Evolutionary conservation across 768 basidiomycete species (phyloP), one percentile per base, ranked within the genome.

Genomic region (Coprinopsis cinerea): DNA sequence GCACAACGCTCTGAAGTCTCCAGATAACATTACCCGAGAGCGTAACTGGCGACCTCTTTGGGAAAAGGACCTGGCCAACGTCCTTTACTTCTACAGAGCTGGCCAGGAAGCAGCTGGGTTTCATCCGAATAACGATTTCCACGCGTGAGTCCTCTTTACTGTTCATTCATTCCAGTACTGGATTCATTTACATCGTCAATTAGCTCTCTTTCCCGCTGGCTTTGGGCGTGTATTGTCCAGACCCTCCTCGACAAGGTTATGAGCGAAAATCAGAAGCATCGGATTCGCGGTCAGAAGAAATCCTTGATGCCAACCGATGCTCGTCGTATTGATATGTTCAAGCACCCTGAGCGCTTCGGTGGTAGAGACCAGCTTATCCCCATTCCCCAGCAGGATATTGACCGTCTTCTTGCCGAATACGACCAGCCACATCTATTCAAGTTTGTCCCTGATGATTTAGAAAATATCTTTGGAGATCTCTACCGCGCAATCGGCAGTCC

Each of bases 11-110:
- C 57, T 60, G 6, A 64, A 61, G 43, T 63, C 63, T 53, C 51
- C 54, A 0, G 59, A 59, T 14, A 65, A 67, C 26, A 67, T 67
- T 25, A 65, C 61, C 17, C 54, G 60, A 9, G 61, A 67, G 49
- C 58, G 60, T 0, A 40, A 11, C 1, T 65, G 64, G 65, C 55
- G 59, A 3, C 63, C 65, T 0, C 23, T 67, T 0, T 62, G 49
- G 42, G 57, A 61, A 18, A 61, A 61, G 35, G 64, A 64, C 14
- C 56, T 64, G 10, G 45, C 53, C 1, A 67, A 65, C 44, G 47
- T 67, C 13, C 23, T 45, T 6, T 55, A 59, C 40, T 26, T 28
- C 0, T 66, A 62, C 26, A 44, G 51, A 5, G 32, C 32, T 5
- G 62, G 61, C 2, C 54, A 60, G 37, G 47, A 53, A 1, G 48